Evolutionary conservation across 257 asterid genomes (phyloP), one percentile per base, ranked within the genome.

Genomic region (Scutellaria barbata): DNA sequence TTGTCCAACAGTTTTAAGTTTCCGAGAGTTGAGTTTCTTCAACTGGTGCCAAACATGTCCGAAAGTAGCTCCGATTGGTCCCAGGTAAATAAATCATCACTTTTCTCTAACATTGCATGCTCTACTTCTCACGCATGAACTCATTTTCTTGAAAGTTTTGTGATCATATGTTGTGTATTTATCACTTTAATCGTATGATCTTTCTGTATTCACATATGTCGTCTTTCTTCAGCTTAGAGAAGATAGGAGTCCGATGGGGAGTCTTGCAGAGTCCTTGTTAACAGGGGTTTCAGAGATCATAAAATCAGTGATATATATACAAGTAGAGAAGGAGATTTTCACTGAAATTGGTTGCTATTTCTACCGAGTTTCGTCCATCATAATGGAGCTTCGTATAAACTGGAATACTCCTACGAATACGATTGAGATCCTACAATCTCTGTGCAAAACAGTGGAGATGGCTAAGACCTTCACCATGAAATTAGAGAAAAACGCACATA

Each of bases 321-420:
- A 81, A 57, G 59, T 67, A 57, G 87, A 90, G 68, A 77, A 71
- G 40, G 91, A 88, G 68, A 71, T 61, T 25, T 86, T 88, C 79
- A 61, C 76, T 5, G 80, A 80, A 66, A 79, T 88, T 5, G 88
- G 96, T 30, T 85, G 93, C 82, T 88, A 81, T 74, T 80, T 90
- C 14, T 88, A 90, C 72, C 85, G 96, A 6, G 83, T 82, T 6
- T 86, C 93, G 0, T 71, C 79, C 5, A 74, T 86, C 12, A 75
- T 90, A 70, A 79, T 69, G 87, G 96, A 90, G 83, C 80, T 86
- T 63, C 85, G 57, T 30, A 64, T 72, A 45, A 82, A 73, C 74
- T 60, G 76, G 78, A 83, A 67, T 40, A 83, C 73, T 20, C 85
- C 90, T 5, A 35, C 87, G 22, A 72, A 78, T 47, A 84, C 81